A percentile compares a stretch with the other conserved stretches of the same genome.
phyloP scores from a whole-genome alignment of 2,329 filamentous ascomycete species.

The Alternaria solani region DNA sequence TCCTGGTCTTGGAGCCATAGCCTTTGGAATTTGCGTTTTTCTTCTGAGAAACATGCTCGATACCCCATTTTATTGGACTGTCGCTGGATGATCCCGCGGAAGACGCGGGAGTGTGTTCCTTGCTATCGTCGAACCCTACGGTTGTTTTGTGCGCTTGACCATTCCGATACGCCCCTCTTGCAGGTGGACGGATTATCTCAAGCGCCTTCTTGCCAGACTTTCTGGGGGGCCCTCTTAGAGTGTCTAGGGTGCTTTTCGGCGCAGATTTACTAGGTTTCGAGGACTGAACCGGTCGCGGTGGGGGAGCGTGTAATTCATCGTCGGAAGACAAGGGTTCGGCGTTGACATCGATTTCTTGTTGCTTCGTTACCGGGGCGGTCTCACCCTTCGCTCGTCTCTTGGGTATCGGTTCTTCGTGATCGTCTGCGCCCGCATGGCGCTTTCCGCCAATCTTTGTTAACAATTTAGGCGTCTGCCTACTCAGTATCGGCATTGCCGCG shows the following conservation, averaged over 20 bases:
- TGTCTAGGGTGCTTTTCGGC: neutral
- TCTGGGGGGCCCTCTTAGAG: conserved; percentile 15
- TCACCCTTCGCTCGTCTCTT: conserved; percentile 11
- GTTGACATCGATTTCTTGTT: conserved; percentile 20
- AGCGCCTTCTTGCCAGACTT: conserved; percentile 1
- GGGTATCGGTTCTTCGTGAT: conserved; percentile 44
- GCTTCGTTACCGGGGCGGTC: neutral
- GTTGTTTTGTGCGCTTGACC: conserved; percentile 20
- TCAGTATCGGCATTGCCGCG: conserved; percentile 23
- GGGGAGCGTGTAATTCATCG: conserved; percentile 23
- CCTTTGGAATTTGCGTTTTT: conserved; percentile 4
- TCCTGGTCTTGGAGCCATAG: conserved; percentile 13
- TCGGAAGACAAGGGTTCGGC: conserved; percentile 35
- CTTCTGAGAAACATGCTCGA: conserved; percentile 23
- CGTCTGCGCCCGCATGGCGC: conserved; percentile 47
- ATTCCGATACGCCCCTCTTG: conserved; percentile 13
- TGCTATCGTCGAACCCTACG: conserved; percentile 18
- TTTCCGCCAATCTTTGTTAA: conserved; percentile 43
- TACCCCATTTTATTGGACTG: conserved; percentile 11
- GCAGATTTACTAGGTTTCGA: conserved; percentile 5
- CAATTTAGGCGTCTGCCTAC: conserved; percentile 26
- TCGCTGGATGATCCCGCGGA: conserved; percentile 11
- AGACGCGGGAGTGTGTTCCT: conserved; percentile 26
- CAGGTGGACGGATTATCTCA: conserved; percentile 15
- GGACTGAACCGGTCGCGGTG: conserved; percentile 14